These are phyloP conservation scores for Trypanosoma mega DNA, from an alignment of 208 protist species.

Conservation along the genomic window DNA sequence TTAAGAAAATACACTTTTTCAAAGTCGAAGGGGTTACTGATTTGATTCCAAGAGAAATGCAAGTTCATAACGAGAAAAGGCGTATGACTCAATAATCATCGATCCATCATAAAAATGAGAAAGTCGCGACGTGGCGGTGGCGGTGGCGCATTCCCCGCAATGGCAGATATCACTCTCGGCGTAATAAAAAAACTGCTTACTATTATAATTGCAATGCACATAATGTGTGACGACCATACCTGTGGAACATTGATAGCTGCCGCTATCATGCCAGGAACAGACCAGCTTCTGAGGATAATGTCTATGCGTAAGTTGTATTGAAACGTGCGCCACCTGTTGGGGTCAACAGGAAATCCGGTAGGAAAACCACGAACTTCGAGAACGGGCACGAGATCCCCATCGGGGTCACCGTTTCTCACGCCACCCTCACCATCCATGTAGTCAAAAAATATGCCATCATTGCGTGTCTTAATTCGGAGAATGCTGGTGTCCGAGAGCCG, in stretches of 20 bases:
- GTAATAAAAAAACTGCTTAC: background rate
- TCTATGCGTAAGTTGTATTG: slow-evolving; percentile 24
- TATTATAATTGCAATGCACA: background rate
- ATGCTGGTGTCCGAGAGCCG: slow-evolving; percentile 12
- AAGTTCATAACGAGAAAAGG: background rate
- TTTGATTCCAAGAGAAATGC: background rate
- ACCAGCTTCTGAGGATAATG: background rate
- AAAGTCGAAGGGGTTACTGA: background rate
- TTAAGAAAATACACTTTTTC: no score
- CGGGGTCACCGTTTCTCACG: slow-evolving; percentile 9
- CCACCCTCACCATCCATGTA: slow-evolving; percentile 17
- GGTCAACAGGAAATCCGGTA: slow-evolving; percentile 12
- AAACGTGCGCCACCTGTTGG: slow-evolving; percentile 14
- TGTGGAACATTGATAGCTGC: background rate
- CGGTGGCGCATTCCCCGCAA: slow-evolving; percentile 3
- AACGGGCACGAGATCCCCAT: slow-evolving; percentile 5
- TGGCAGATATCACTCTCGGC: slow-evolving; percentile 1
- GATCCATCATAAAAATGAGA: slow-evolving; percentile 14
- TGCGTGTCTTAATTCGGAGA: slow-evolving; percentile 2
- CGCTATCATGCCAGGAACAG: background rate
- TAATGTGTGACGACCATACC: background rate
- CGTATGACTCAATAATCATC: background rate
- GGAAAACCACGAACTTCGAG: slow-evolving; percentile 17
- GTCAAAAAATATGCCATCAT: slow-evolving; percentile 21
- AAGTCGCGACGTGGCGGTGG: slow-evolving; percentile 15